Base-by-base conservation (phyloP, 768 basidiomycete genomes). In the Tricholoma sp. region DNA sequence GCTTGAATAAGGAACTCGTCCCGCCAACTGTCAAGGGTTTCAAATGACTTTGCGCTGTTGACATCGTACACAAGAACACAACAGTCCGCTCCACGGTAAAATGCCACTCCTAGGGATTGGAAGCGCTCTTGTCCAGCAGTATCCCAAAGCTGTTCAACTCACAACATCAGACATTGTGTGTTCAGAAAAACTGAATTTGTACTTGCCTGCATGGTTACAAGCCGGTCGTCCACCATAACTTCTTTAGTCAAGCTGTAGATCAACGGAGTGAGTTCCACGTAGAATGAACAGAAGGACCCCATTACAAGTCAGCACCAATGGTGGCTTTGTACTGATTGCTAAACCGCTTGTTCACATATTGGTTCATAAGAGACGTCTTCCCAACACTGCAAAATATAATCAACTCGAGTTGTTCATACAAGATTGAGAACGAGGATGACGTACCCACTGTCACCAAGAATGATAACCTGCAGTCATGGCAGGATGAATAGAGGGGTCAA, bases 321-420 rank as follows among this genome's bases (percentile, higher is more conserved):
- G 97, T 98, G 15, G 97, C 97, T 77, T 98, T 98, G 83, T 99
- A 99, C 76, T 98, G 96, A 76, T 95, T 97, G 72, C 91, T 94
- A 75, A 98, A 99, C 59, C 97, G 89, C 74, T 98, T 98, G 84
- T 98, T 98, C 62, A 99, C 97, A 78, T 97, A 98, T 76, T 99
- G 97, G 79, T 98, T 98, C 97, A 99, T 99, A 66, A 99, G 88
- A 29, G 96, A 98, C 41, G 97, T 98, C 88, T 98, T 98, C 42
- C 95, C 96, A 71, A 98, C 96, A 56, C 95, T 95, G 66, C 53
- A 68, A 61, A 50, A 60, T 52, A 42, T 13, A 45, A 56, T 29
- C 51, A 56, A 57, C 28, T 32, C 31, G 60, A 56, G 59, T 60
- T 42, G 53, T 55, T 42, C 37, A 63, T 53, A 37, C 50, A 37